Percentiles rank a stretch among this genome's conserved stretches.
Conservation (phyloP, 352 stramenopile species). For the Phytophthora macrochlamydospora region DNA sequence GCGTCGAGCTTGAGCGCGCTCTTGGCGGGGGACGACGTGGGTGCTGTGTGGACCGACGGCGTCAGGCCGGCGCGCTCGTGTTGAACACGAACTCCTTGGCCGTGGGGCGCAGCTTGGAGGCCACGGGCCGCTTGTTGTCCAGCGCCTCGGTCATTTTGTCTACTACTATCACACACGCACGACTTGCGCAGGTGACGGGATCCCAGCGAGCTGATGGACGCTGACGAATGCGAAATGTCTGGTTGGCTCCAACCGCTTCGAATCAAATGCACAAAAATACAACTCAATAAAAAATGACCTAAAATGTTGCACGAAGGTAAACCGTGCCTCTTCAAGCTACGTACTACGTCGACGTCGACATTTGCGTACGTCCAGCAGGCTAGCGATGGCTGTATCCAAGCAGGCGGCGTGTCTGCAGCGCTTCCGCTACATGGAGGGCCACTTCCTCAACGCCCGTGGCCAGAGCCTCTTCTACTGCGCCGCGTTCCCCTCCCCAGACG, state of each 20-base stretch:
- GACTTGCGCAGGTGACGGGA: conserved; percentile 29
- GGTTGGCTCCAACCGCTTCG: neutral
- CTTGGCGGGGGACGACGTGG: conserved; percentile 8
- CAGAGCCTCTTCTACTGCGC: conserved; percentile 66
- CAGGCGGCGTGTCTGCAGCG: neutral
- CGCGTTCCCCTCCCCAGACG: conserved; percentile 40
- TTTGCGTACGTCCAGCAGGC: neutral
- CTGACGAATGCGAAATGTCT: neutral
- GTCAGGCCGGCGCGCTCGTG: conserved; percentile 54
- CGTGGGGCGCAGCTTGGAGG: conserved; percentile 60
- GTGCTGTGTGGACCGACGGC: conserved; percentile 15
- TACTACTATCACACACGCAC: conserved; percentile 23
- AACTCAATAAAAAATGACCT: no score
- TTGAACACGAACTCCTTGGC: conserved; percentile 78
- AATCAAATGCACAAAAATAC: no score
- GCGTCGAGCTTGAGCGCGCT: conserved; percentile 60
- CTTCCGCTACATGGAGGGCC: conserved; percentile 43
- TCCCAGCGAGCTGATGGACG: no score
- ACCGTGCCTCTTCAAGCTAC: no score
- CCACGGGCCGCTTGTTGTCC: conserved; percentile 8
- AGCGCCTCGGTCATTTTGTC: conserved; percentile 33
- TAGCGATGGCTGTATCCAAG: neutral
- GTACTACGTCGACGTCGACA: no score
- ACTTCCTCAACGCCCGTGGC: conserved; percentile 48
- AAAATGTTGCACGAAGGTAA: no score